Base-by-base conservation (phyloP, 2,329 filamentous ascomycete species). In the Botrytis cinerea region DNA sequence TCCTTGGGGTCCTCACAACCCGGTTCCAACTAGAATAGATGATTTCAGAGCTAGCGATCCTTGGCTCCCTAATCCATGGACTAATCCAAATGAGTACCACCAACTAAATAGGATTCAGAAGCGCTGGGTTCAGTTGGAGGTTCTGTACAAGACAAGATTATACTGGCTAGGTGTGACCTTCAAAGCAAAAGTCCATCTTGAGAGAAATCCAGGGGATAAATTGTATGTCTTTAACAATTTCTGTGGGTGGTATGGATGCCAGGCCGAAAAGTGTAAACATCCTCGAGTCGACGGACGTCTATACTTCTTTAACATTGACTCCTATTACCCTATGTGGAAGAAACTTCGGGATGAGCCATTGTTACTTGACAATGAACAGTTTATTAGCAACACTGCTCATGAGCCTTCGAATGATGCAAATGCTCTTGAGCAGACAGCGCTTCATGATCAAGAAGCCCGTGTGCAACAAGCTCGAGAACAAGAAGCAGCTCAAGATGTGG, bases 221-320 rank as follows among this genome's bases (percentile, higher is more conserved):
- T 7, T 69, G 5, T 57, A 57, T 12, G n/a, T 2, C 1, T 69
- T 43, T 2, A 32, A 69, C 22, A 69, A 69, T 28, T 57, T 69
- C 48, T 69, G 66, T 32, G 51, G 48, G 40, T 57, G 54, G 28
- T 69, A 57, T 20, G 10, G n/a, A 28, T 69, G 66, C 18, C 38
- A 57, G 38, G 38, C 2, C 28, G 2, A 38, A 2, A 22, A 28
- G 4, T 69, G 66, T 38, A 16, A 28, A 28, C 48, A 69, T 69
- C 1, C n/a, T 57, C 48, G 3, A 43, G 35, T 40, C 40, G 18
- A 28, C 12, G 48, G 35, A 8, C 16, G 16, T n/a, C n/a, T 28
- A 7, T 57, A 18, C 18, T 57, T 57, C n/a, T 57, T 57, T 18
- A 14, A 18, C n/a, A 25, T 62, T 1, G 0, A 62, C 40, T 9